phyloP scores from a whole-genome alignment of 2,329 filamentous ascomycete species.

The Arachnomyces sp. region DNA sequence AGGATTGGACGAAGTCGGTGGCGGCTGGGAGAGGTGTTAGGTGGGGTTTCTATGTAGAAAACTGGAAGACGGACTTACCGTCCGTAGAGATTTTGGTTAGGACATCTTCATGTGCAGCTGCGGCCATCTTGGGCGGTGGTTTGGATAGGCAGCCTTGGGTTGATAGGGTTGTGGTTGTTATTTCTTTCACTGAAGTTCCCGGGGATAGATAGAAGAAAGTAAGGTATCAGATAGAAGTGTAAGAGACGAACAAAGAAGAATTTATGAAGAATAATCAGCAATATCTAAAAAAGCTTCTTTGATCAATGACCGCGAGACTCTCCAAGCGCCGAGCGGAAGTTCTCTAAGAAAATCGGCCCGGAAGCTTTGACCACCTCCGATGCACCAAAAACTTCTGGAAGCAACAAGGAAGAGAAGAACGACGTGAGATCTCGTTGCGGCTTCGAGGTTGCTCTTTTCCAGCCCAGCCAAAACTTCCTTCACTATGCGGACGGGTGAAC shows the following conservation, averaged over 20 bases:
- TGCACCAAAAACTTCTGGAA: neutral
- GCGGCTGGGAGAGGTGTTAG: conserved; percentile 46
- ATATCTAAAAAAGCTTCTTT: neutral
- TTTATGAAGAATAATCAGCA: no score
- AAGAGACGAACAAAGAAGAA: no score
- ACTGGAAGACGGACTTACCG: conserved; percentile 19
- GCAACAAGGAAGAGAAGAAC: neutral
- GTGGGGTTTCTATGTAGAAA: no score
- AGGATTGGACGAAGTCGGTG: conserved; percentile 61
- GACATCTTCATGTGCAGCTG: conserved; percentile 22
- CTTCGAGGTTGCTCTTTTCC: neutral
- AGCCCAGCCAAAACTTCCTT: conserved; percentile 11
- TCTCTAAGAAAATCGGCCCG: no score
- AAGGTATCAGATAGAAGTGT: no score
- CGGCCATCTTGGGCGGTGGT: conserved; percentile 21
- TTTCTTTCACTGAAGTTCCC: neutral
- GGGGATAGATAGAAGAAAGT: no score
- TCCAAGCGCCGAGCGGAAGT: no score
- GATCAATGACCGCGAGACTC: no score
- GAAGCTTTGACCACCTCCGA: conserved; percentile 7
- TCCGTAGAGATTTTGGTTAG: conserved; percentile 36
- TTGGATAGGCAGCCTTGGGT: neutral
- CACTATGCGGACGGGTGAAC: conserved; percentile 21
- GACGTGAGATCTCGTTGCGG: neutral
- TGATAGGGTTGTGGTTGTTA: neutral